A percentile compares a stretch with the other conserved stretches of the same genome.
These are phyloP conservation scores for Ganoderma sinense DNA, from an alignment of 1,284 basidiomycete genomes.

Conservation along the genomic window DNA sequence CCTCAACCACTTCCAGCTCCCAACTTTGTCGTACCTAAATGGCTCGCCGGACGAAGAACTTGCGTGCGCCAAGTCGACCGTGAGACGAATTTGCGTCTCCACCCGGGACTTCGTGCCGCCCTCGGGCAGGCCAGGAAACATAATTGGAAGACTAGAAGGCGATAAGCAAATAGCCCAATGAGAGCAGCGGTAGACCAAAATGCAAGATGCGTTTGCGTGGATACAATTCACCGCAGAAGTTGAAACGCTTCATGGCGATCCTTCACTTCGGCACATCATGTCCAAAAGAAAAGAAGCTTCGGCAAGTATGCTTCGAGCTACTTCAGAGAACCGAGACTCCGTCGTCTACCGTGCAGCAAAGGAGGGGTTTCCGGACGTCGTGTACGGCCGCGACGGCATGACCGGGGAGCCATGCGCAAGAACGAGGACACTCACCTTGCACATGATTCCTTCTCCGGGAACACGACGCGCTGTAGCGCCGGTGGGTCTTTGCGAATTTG, in stretches of 20 bases:
- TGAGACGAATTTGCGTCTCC: conserved; percentile 90
- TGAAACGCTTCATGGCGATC: background rate
- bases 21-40: conserved; percentile 74
- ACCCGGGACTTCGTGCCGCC: conserved; percentile 92
- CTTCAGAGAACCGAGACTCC: background rate
- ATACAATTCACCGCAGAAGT: background rate
- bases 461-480: conserved; percentile 63
- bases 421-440: conserved; percentile 61
- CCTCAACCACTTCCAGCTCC: conserved; percentile 85
- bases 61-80: conserved; percentile 76
- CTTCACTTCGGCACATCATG: background rate
- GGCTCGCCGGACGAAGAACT: conserved; percentile 66
- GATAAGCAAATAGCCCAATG: background rate
- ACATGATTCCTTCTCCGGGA: conserved; percentile 75
- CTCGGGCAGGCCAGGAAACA: conserved; percentile 86
- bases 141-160: conserved; percentile 67
- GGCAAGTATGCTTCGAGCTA: background rate
- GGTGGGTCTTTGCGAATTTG: conserved; percentile 59
- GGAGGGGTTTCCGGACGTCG: background rate
- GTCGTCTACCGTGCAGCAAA: background rate
- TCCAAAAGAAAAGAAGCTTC: background rate
- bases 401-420: background rate
- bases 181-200: background rate
- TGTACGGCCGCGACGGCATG: background rate
- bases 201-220: background rate